Percentiles rank a stretch among this genome's conserved stretches.
These are phyloP conservation scores for Gossypium schwendimanii DNA, from an alignment of 441 rosid genomes.

Conservation along the genomic window DNA sequence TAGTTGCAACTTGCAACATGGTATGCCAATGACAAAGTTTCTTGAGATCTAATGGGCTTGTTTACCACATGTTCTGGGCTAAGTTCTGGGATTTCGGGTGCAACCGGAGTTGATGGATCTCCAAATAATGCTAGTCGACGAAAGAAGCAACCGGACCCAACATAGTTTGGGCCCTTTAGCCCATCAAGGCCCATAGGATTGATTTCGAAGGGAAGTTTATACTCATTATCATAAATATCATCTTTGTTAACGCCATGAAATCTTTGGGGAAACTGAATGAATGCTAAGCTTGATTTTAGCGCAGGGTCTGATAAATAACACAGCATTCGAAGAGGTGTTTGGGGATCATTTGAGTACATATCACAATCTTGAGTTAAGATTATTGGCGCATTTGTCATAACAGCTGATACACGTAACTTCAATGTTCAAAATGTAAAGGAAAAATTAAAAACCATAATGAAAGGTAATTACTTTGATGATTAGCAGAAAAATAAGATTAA, in stretches of 20 bases:
- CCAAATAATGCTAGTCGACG: slow-evolving; percentile 12
- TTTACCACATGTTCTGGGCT: background rate
- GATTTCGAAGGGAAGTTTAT: background rate
- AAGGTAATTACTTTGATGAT: background rate
- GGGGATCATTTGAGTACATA: slow-evolving; percentile 19
- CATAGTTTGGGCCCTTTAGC: slow-evolving; percentile 1
- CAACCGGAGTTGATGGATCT: background rate
- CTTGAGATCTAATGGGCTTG: background rate
- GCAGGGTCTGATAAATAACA: slow-evolving; percentile 6
- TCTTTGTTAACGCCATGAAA: slow-evolving; percentile 10
- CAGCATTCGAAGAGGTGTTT: slow-evolving; percentile 7
- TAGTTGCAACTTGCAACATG: slow-evolving; percentile 12
- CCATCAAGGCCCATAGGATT: slow-evolving; percentile 12
- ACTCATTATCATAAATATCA: slow-evolving; percentile 10
- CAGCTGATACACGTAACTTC: slow-evolving; percentile 20
- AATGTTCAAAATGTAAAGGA: background rate
- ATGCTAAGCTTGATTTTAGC: slow-evolving; percentile 10
- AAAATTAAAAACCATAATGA: background rate
- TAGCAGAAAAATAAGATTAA: background rate
- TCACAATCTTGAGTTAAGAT: slow-evolving; percentile 23
- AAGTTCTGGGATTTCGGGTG: background rate
- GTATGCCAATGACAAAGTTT: background rate
- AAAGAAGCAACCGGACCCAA: slow-evolving; percentile 19
- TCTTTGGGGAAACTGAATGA: slow-evolving; percentile 18
- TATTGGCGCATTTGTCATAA: slow-evolving; percentile 18